A percentile compares a stretch with the other conserved stretches of the same genome.
These are phyloP conservation scores for Yamadazyma songkhlaensis DNA, from an alignment of 1,139 yeast species.

Conservation along the genomic window DNA sequence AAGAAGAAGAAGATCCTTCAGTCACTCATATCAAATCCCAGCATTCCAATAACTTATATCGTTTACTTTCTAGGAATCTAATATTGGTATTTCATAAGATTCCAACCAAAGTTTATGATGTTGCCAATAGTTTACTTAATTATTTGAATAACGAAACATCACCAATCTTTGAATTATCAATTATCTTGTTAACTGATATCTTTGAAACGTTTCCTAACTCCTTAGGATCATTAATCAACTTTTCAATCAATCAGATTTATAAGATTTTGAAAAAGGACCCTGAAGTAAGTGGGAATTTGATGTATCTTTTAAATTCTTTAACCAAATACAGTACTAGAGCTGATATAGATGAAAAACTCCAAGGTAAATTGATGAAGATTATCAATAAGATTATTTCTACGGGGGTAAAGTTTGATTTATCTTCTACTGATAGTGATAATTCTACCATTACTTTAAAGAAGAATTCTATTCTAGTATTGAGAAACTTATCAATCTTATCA, in stretches of 20 bases:
- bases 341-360: constrained; percentile 43
- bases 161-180: constrained; percentile 23
- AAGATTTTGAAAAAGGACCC: constrained; percentile 40
- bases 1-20: constrained; percentile 10
- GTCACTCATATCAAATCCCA: constrained; percentile 3
- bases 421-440: constrained; percentile 13
- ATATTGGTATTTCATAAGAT: constrained; percentile 27
- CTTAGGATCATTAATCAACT: constrained; percentile 35
- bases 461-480: constrained; percentile 32
- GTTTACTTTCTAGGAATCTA: constrained; percentile 30
- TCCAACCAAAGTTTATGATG: constrained; percentile 39
- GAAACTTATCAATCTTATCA: constrained; percentile 31
- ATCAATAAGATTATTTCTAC: constrained; percentile 25
- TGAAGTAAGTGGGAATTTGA: constrained; percentile 23
- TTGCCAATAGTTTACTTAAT: constrained; percentile 35
- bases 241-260: constrained; percentile 35
- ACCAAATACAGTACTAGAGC: constrained; percentile 36
- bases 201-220: constrained; percentile 39
- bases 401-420: constrained; percentile 16
- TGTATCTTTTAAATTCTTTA: constrained; percentile 32
- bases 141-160: constrained; percentile 21
- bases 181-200: constrained; percentile 35
- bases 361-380: constrained; percentile 34
- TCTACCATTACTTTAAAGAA: constrained; percentile 26
- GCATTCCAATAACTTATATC: constrained; percentile 24